phyloP scores from a whole-genome alignment of 352 stramenopile species.

The Phytophthora aleatoria region DNA sequence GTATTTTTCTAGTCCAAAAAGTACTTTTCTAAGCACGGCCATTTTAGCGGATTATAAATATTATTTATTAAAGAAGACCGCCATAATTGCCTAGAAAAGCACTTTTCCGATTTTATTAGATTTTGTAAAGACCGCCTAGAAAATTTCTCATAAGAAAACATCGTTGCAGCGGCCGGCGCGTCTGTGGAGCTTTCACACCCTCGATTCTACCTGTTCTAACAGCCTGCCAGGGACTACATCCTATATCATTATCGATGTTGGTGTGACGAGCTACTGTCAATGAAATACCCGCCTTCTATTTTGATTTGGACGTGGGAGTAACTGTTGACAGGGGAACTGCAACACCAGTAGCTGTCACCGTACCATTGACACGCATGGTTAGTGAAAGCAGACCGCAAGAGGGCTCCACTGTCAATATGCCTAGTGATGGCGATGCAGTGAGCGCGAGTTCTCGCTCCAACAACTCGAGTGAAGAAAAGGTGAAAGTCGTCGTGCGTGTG shows the following conservation, averaged over 20 bases:
- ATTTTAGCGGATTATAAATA: no score
- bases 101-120: no score
- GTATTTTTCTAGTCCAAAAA: no score
- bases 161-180: no score
- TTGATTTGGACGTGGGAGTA: conserved; percentile 7
- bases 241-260: background rate
- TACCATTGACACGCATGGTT: conserved; percentile 13
- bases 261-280: no score
- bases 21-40: no score
- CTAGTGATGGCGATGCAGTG: conserved; percentile 1
- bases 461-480: conserved; percentile 44
- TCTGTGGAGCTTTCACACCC: no score
- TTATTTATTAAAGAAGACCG: no score
- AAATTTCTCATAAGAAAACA: no score
- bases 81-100: no score
- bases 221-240: background rate
- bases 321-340: background rate
- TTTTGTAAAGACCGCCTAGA: no score
- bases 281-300: conserved; percentile 9
- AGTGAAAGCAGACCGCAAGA: background rate
- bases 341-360: background rate
- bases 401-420: background rate
- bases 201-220: no score
- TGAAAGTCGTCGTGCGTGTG: conserved; percentile 70
- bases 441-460: background rate